Evolutionary conservation across 2,329 filamentous ascomycete species (phyloP).

Genomic region (Clonostachys chloroleuca): DNA sequence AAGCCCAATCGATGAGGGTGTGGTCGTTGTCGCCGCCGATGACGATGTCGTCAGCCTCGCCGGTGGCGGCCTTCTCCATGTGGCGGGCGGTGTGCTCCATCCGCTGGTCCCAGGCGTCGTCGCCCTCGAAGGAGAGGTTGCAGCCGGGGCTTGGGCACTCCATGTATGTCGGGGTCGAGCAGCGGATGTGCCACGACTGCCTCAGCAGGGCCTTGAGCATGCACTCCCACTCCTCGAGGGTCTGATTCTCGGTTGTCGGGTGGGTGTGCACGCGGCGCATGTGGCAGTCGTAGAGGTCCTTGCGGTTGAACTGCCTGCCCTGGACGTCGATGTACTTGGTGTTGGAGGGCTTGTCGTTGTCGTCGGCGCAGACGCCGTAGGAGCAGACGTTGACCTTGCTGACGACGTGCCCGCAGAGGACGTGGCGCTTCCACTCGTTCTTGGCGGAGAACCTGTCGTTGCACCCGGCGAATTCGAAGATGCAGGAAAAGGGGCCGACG

Average conservation of each 20-base stretch:
- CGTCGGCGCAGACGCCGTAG: conserved; percentile 45
- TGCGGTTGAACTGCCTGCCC: conserved; percentile 76
- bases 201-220: conserved; percentile 51
- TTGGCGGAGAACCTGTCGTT: conserved; percentile 68
- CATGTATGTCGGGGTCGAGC: conserved; percentile 56
- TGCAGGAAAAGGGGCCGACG: conserved; percentile 66
- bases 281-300: conserved; percentile 88
- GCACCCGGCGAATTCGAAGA: conserved; percentile 77
- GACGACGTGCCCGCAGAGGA: conserved; percentile 74
- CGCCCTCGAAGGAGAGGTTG: conserved; percentile 50
- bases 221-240: conserved; percentile 39
- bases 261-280: conserved; percentile 78
- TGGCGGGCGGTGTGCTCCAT: conserved; percentile 88
- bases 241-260: conserved; percentile 29
- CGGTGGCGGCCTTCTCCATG: conserved; percentile 48
- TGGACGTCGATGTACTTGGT: conserved; percentile 26
- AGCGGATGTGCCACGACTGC: conserved; percentile 55
- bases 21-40: conserved; percentile 33
- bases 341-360: conserved; percentile 16
- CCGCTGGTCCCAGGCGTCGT: conserved; percentile 68
- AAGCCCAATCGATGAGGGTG: conserved; percentile 34
- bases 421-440: conserved; percentile 95
- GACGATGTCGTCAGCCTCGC: conserved; percentile 16
- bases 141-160: conserved; percentile 62
- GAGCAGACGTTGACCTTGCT: conserved; percentile 73